Evolutionary conservation across 2,329 filamentous ascomycete genomes (phyloP), one percentile per base, ranked within the genome.

Genomic region (Fusarium gaditjirri): DNA sequence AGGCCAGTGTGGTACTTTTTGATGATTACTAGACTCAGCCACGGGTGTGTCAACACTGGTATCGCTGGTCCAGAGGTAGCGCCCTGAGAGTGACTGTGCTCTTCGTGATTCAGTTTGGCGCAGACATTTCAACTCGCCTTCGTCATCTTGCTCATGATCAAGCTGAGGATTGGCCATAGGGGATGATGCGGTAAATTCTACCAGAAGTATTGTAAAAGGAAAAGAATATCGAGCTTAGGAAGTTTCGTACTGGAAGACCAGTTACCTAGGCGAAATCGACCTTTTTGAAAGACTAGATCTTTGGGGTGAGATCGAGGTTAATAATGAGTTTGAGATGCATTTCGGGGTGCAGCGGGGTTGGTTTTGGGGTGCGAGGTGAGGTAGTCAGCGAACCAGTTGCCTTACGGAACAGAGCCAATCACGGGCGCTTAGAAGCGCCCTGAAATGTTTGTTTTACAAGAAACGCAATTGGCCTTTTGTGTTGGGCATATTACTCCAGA

Each of bases 231-330:
- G 27, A 25, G 2, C 17, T 9, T 0, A 2, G 0, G 9, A 13
- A 17, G 0, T 0, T 6, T 17, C 14, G 8, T 31, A 13, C 3
- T 6, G 2, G 0, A 13, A 49, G 3, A 9, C 5, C 3, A 4
- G 0, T n/a, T 6, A 0, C 1, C 14, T 31, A 8, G 10, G 5
- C 14, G n/a, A 3, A 0, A 17, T 5, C 0, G 16, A 7, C 7
- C 8, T 6, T 13, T 47, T 33, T 14, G 14, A 14, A 33, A 13
- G 12, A 33, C 31, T 33, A 13, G 13, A 33, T 13, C 11, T 14
- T 42, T 8, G n/a, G 46, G 13, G 7, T 4, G 19, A 33, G 23
- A 14, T 27, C n/a, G 10, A 29, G 29, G 31, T 17, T 8, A 25
- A 25, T 5, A 25, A 25, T 25, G 25, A 25, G 25, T 1, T n/a